These are phyloP conservation scores for Poa pratensis DNA, from an alignment of 176 grass and related monocot genomes.

Conservation along the genomic window DNA sequence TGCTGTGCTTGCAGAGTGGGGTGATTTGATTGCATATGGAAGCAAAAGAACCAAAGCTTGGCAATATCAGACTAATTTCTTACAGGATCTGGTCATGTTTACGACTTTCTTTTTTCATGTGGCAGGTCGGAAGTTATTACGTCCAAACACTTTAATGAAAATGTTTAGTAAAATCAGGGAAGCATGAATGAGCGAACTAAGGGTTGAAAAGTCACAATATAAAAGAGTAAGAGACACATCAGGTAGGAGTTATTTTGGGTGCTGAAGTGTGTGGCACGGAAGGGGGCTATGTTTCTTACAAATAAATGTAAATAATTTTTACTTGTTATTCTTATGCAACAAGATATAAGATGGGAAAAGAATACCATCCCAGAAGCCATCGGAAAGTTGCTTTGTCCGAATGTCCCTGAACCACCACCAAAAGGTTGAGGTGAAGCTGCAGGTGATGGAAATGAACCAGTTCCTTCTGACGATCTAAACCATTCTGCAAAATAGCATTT, in stretches of 20 bases:
- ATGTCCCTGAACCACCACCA: conserved; percentile 54
- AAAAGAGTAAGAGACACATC: conserved; percentile 22
- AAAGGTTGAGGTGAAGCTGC: conserved; percentile 72
- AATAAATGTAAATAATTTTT: conserved; percentile 1
- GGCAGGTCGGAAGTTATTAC: background rate
- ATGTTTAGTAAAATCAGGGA: conserved; percentile 4
- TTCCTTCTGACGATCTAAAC: conserved; percentile 71
- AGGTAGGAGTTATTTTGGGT: background rate
- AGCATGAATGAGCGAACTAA: background rate
- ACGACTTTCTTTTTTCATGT: background rate
- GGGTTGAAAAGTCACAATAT: background rate
- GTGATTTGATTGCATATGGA: conserved; percentile 1
- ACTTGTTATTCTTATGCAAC: conserved; percentile 13
- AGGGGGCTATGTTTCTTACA: background rate
- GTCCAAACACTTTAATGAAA: background rate
- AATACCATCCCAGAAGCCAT: conserved; percentile 71
- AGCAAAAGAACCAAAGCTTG: background rate
- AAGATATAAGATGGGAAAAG: conserved; percentile 36
- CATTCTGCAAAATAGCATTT: conserved; percentile 71
- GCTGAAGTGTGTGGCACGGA: background rate
- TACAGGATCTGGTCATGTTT: background rate
- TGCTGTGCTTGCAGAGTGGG: conserved; percentile 21
- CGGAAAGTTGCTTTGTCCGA: conserved; percentile 70
- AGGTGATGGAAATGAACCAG: conserved; percentile 68
- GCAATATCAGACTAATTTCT: conserved; percentile 25